Evolutionary conservation across 2,329 filamentous ascomycete species (phyloP).

Genomic region (Penicillium sp.): DNA sequence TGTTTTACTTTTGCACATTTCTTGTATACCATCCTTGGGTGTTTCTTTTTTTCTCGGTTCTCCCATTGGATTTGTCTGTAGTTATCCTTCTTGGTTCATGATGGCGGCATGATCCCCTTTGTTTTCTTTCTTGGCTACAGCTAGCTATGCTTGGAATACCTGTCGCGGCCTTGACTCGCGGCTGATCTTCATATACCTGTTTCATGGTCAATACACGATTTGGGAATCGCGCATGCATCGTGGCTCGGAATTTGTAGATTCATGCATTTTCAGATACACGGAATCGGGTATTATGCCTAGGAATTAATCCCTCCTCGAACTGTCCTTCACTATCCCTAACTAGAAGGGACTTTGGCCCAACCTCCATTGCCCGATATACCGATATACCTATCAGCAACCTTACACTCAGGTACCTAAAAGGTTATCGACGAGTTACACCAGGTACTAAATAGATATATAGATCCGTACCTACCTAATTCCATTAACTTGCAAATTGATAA

Average conservation of each 20-base stretch:
- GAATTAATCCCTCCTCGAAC: background rate
- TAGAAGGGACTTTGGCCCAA: no score
- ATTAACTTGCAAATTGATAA: no score
- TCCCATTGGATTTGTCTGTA: constrained; percentile 16
- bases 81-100: background rate
- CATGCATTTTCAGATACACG: no score
- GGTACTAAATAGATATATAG: no score
- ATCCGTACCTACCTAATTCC: no score
- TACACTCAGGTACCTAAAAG: no score
- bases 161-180: background rate
- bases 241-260: no score
- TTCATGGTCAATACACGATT: background rate
- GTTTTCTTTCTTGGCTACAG: background rate
- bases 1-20: constrained; percentile 14
- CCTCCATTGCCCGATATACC: no score
- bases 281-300: no score
- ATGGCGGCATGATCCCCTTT: background rate
- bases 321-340: background rate
- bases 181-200: background rate
- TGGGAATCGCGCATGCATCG: background rate
- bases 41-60: constrained; percentile 2
- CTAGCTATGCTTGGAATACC: background rate
- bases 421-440: no score
- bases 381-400: no score
- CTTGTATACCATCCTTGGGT: constrained; percentile 16